Conservation (phyloP, 202 grass and related monocot species). For the Musa balbisiana region DNA sequence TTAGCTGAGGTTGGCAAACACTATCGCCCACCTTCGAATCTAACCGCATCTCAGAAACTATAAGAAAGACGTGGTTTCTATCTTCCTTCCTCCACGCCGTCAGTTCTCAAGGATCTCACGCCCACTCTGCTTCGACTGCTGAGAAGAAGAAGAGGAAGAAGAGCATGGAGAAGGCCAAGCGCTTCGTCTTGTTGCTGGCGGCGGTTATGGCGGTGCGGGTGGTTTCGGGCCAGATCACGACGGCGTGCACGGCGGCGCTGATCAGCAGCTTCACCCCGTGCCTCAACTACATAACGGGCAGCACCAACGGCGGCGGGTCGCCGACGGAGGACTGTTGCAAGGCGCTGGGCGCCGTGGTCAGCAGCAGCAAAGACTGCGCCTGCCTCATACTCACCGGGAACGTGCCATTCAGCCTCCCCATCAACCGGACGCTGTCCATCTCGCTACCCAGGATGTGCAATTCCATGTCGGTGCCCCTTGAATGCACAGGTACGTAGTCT, state of each 20-base stretch:
- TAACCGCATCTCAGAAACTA: background rate
- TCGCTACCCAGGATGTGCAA: slow-evolving; percentile 43
- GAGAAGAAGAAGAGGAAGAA: background rate
- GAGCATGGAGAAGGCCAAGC: background rate
- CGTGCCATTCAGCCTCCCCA: slow-evolving; percentile 51
- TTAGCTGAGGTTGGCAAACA: slow-evolving; percentile 4
- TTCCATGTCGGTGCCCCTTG: slow-evolving; percentile 49
- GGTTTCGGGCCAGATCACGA: slow-evolving; percentile 41
- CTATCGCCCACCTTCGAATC: background rate
- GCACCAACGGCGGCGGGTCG: slow-evolving; percentile 52
- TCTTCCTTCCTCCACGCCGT: too few species aligned
- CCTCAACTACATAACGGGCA: slow-evolving; percentile 50
- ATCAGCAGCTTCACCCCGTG: slow-evolving; percentile 65
- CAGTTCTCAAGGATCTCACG: too few species aligned
- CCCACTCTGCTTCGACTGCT: background rate
- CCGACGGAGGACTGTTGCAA: slow-evolving; percentile 56
- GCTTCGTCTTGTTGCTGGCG: background rate
- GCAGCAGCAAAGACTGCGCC: slow-evolving; percentile 43
- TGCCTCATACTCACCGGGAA: slow-evolving; percentile 68
- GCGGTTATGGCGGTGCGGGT: background rate
- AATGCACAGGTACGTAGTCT: slow-evolving; percentile 40
- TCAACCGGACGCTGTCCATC: slow-evolving; percentile 62
- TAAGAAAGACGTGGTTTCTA: too few species aligned
- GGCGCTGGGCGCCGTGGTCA: slow-evolving; percentile 30
- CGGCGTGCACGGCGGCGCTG: slow-evolving; percentile 47